Evolutionary conservation across 192 early-diverging fungal genomes (phyloP).

Genomic region (Diversispora epigaea): DNA sequence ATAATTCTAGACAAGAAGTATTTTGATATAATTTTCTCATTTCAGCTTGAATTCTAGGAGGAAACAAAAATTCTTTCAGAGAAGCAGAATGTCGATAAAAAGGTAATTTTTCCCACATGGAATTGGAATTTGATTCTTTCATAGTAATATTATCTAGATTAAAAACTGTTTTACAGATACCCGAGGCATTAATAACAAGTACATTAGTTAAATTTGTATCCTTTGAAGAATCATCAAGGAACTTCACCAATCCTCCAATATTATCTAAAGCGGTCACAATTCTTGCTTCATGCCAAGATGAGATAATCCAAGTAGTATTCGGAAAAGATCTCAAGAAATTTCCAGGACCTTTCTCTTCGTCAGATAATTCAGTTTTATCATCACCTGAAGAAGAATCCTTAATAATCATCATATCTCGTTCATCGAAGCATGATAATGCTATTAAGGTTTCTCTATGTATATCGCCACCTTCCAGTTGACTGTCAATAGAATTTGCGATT

Average conservation of each 20-base stretch:
- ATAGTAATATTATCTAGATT: neutral
- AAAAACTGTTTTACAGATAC: neutral
- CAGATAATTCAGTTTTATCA: neutral
- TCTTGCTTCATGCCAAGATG: neutral
- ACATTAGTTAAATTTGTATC: neutral
- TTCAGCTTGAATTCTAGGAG: neutral
- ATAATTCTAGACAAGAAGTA: slow-evolving; percentile 1
- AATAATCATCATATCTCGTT: neutral
- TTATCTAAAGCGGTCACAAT: neutral
- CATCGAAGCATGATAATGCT: slow-evolving; percentile 1
- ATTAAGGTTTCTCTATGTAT: neutral
- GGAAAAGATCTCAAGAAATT: no score
- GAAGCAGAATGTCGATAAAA: neutral
- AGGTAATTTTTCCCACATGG: neutral
- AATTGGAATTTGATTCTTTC: neutral
- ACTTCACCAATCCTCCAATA: neutral
- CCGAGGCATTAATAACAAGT: neutral
- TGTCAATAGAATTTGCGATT: slow-evolving; percentile 2
- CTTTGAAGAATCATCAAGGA: neutral
- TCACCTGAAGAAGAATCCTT: neutral
- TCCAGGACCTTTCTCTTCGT: neutral
- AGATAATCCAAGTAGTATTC: neutral
- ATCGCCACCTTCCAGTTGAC: neutral
- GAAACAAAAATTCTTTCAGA: slow-evolving; percentile 1
- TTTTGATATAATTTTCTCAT: slow-evolving; percentile 9